A percentile compares a stretch with the other conserved stretches of the same genome.
These are phyloP conservation scores for Neopestalotiopsis rosae DNA, from an alignment of 2,329 filamentous ascomycete species.

Conservation along the genomic window DNA sequence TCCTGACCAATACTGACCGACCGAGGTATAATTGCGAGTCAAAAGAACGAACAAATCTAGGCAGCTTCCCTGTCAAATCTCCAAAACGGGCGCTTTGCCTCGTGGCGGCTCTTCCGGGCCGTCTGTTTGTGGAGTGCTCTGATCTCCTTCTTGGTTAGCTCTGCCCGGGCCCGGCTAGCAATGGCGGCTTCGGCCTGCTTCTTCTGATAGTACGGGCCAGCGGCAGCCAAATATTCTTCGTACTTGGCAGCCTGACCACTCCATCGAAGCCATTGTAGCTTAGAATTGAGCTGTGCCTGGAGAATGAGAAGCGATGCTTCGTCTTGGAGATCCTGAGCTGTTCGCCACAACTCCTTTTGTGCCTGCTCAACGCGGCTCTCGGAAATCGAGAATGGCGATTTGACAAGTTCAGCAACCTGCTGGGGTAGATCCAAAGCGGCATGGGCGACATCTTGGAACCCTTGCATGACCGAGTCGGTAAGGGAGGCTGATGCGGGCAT, in stretches of 20 bases:
- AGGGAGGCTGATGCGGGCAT: constrained; percentile 38
- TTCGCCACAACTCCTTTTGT: constrained; percentile 38
- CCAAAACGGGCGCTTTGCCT: constrained; percentile 29
- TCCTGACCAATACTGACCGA: constrained; percentile 28
- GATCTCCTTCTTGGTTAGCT: constrained; percentile 34
- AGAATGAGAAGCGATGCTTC: constrained; percentile 52
- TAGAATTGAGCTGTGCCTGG: constrained; percentile 60
- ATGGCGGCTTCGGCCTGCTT: constrained; percentile 40
- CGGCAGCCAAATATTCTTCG: constrained; percentile 52
- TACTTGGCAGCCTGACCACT: constrained; percentile 55
- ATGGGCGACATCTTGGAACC: constrained; percentile 31
- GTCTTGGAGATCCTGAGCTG: constrained; percentile 41
- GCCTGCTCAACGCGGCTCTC: constrained; percentile 33
- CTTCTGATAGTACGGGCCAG: constrained; percentile 46
- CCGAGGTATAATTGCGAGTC: constrained; percentile 31
- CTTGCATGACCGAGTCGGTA: constrained; percentile 35
- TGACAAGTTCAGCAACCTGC: constrained; percentile 29
- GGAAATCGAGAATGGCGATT: constrained; percentile 29
- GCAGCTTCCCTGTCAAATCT: constrained; percentile 25
- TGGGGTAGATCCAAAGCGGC: constrained; percentile 26
- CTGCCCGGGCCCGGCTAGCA: constrained; percentile 33
- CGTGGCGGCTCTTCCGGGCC: constrained; percentile 27
- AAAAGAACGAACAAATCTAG: constrained; percentile 22
- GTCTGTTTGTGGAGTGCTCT: constrained; percentile 33
- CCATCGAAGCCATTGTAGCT: constrained; percentile 61